phyloP scores from a whole-genome alignment of 495 filamentous ascomycete species.

The Penicillium maclennaniae region DNA sequence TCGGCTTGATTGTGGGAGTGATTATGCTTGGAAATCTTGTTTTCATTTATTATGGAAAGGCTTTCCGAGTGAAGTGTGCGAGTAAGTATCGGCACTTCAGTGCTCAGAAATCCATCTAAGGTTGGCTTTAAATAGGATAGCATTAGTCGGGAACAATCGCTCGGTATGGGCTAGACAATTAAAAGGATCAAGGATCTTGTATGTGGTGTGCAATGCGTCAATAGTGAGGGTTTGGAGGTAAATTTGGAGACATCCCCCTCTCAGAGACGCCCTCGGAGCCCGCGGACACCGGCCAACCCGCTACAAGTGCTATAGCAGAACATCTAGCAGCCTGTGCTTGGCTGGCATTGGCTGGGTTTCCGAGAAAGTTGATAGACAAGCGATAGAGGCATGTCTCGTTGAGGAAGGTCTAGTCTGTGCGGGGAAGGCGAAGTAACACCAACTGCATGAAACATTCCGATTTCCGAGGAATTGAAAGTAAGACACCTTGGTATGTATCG shows the following conservation, averaged over 20 bases:
- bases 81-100: conserved; percentile 16
- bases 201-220: not conserved
- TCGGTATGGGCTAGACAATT: too few species aligned
- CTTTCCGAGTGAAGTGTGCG: conserved; percentile 5
- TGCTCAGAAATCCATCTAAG: not conserved
- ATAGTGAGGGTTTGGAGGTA: not conserved
- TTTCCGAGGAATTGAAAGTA: not conserved
- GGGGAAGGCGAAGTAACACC: not conserved
- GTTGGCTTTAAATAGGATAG: not conserved
- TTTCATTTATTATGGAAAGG: conserved; percentile 23
- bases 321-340: not conserved
- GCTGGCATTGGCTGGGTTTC: not conserved
- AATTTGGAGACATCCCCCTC: not conserved
- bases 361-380: not conserved
- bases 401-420: not conserved
- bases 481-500: not conserved
- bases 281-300: not conserved
- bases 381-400: not conserved
- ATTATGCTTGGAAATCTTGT: conserved; percentile 17
- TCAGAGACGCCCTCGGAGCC: not conserved
- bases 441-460: not conserved
- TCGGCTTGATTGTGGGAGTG: conserved; percentile 15
- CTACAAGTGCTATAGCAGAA: not conserved
- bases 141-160: not conserved
- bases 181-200: too few species aligned